Percentiles rank a stretch among this genome's conserved stretches.
Conservation (phyloP, 2,329 filamentous ascomycete species). For the Teratosphaeria pseudoeucalypti region DNA sequence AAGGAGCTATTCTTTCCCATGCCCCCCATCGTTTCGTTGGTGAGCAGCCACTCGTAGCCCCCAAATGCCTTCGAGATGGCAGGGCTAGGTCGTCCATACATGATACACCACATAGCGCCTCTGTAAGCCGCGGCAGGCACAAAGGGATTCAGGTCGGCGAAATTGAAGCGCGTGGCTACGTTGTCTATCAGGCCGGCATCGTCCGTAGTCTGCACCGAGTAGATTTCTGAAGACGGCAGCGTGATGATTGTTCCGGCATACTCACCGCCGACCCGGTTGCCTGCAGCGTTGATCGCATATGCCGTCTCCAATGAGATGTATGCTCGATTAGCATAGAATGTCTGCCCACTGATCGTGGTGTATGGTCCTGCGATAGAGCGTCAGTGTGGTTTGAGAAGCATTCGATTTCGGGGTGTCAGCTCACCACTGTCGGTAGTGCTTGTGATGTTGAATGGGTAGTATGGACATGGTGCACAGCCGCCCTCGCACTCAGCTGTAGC, state of each 20-base stretch:
- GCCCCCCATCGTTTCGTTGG: not conserved
- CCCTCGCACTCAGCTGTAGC: not conserved
- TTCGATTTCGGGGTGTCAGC: not conserved
- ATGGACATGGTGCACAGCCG: not conserved
- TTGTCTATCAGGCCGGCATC: not conserved
- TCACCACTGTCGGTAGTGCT: not conserved
- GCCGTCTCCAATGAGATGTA: conserved; percentile 6
- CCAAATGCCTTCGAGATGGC: not conserved
- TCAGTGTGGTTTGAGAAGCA: not conserved
- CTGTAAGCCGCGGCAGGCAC: conserved; percentile 1
- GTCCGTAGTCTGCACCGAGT: not conserved
- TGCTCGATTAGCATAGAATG: not conserved
- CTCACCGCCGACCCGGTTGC: not conserved
- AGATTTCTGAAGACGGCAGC: not conserved
- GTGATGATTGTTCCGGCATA: not conserved
- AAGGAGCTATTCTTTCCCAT: not conserved
- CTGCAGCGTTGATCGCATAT: conserved; percentile 1
- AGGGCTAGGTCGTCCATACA: not conserved
- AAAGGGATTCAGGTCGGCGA: not conserved
- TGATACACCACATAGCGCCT: not conserved
- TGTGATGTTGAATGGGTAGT: not conserved
- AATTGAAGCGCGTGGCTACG: not conserved
- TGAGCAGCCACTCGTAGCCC: not conserved
- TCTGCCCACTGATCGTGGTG: not conserved
- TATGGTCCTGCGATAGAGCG: not conserved